A percentile compares a stretch with the other conserved stretches of the same genome.
These are phyloP conservation scores for Starmerella bombicola DNA, from an alignment of 805 yeast species.

Conservation along the genomic window DNA sequence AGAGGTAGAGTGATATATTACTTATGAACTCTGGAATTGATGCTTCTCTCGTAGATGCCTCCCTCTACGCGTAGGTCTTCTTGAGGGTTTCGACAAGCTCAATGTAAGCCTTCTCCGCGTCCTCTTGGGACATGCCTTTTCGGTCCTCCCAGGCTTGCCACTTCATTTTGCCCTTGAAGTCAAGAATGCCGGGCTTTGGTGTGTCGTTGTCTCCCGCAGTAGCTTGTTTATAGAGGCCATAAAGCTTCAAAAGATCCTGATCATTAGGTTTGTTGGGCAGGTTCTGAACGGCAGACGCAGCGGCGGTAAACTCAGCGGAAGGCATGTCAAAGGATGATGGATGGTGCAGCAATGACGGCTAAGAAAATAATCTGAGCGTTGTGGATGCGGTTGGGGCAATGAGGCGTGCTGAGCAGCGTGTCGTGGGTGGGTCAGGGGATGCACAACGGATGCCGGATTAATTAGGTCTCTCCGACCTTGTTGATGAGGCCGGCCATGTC, in stretches of 20 bases:
- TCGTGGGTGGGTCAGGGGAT: not conserved
- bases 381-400: not conserved
- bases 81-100: constrained; percentile 27
- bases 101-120: constrained; percentile 66
- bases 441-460: too few relatives aligned
- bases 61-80: constrained; percentile 18
- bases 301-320: constrained; percentile 30
- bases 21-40: too few relatives aligned
- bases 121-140: constrained; percentile 73
- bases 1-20: too few relatives aligned
- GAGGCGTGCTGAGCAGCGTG: not conserved
- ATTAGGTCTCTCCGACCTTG: too few relatives aligned
- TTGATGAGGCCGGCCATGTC: too few relatives aligned
- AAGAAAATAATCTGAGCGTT: too few relatives aligned
- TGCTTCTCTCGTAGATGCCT: too few relatives aligned
- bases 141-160: constrained; percentile 93
- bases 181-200: constrained; percentile 80
- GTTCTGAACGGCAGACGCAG: constrained; percentile 66
- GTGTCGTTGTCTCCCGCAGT: constrained; percentile 89
- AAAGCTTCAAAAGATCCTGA: constrained; percentile 74
- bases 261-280: constrained; percentile 68
- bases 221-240: constrained; percentile 93
- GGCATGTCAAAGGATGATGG: constrained; percentile 27
- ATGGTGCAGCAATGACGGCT: too few relatives aligned
- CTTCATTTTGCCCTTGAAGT: constrained; percentile 89